phyloP scores from a whole-genome alignment of 306 rosid genomes.

The Luffa aegyptiaca region DNA sequence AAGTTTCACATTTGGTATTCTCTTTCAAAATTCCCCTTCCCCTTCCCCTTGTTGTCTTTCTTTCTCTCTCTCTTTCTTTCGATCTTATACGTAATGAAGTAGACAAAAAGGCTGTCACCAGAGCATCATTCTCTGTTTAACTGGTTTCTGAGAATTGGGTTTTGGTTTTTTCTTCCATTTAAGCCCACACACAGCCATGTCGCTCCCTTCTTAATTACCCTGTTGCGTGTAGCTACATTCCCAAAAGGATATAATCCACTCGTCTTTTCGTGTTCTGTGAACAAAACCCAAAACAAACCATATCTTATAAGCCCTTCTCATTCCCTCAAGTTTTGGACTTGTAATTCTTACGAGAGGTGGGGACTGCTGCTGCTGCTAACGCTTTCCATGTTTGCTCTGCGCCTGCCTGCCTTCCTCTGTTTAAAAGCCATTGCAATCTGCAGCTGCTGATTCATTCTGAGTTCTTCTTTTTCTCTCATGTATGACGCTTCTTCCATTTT shows the following conservation, averaged over 20 bases:
- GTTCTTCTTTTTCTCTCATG: not conserved
- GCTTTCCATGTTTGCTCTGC: too few relatives aligned
- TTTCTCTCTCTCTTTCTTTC: not conserved
- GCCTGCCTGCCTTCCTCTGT: not conserved
- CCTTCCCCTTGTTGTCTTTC: not conserved
- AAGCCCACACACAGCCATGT: not conserved
- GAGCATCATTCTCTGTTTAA: not conserved
- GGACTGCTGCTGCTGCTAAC: not conserved
- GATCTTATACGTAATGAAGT: not conserved
- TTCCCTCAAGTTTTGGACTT: conserved; percentile 9
- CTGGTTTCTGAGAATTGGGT: not conserved
- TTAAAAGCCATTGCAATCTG: not conserved
- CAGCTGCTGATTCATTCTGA: not conserved
- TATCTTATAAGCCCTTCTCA: not conserved
- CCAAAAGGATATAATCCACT: not conserved
- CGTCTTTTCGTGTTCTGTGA: not conserved
- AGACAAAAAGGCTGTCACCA: conserved; percentile 4
- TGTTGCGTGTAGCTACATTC: not conserved
- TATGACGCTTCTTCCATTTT: not conserved
- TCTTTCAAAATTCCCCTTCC: not conserved
- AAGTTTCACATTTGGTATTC: not conserved
- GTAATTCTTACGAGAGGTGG: not conserved
- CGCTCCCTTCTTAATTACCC: not conserved
- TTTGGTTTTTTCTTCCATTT: not conserved
- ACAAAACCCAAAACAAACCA: conserved; percentile 1